Conservation (phyloP, 345 rosid species). For the Turritis glabra region DNA sequence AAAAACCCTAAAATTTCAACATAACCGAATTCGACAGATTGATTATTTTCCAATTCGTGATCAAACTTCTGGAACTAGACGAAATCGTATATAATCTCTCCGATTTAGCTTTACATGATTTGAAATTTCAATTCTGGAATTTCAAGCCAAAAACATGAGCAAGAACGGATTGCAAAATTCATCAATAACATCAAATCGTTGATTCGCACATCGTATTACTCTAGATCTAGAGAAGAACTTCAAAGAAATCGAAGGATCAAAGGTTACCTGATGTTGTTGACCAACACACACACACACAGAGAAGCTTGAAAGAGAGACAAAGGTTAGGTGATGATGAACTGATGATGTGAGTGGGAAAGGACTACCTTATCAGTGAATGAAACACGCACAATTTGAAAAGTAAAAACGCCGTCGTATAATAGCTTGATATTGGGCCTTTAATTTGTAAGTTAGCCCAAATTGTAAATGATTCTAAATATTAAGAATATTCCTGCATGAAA, state of each 20-base stretch:
- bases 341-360: slow-evolving; percentile 11
- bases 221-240: not conserved
- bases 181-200: not conserved
- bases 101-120: not conserved
- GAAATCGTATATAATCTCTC: not conserved
- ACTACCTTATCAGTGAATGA: slow-evolving; percentile 1
- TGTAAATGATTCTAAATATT: not conserved
- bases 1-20: not conserved
- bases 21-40: not conserved
- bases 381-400: slow-evolving; percentile 13
- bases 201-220: not conserved
- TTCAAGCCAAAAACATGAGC: not conserved
- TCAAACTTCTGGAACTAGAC: slow-evolving; percentile 1
- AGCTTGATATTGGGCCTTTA: not conserved
- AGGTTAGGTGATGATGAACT: not conserved
- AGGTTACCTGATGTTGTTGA: slow-evolving; percentile 5
- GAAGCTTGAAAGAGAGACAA: slow-evolving; percentile 24
- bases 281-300: not conserved
- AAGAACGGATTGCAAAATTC: not conserved
- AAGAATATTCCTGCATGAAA: not conserved
- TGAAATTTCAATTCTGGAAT: not conserved
- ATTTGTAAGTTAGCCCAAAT: not conserved
- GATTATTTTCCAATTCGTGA: not conserved
- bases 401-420: not conserved
- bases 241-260: slow-evolving; percentile 10